Evolutionary conservation across 179 eudicot genomes (phyloP).

Genomic region (Camellia oleifera): DNA sequence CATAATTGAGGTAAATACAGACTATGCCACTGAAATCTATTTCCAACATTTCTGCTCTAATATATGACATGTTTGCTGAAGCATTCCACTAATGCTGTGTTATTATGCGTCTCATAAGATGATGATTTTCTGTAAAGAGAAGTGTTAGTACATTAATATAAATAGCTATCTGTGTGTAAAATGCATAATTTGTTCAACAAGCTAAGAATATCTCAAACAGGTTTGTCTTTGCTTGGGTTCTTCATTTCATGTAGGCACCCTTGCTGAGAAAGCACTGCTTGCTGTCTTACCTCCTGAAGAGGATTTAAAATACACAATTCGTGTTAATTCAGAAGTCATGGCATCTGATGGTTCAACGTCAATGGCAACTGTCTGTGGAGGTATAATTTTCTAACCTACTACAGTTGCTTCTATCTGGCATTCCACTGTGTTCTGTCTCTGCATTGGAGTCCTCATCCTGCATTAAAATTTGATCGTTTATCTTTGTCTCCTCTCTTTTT

Average conservation of each 20-base stretch:
- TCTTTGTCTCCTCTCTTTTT: too few relatives aligned
- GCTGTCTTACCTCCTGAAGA: slow-evolving; percentile 94
- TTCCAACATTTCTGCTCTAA: neutral
- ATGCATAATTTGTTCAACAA: neutral
- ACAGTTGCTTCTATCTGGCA: slow-evolving; percentile 2
- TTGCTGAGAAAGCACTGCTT: slow-evolving; percentile 97
- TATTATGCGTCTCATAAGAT: neutral
- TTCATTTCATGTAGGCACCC: slow-evolving; percentile 61
- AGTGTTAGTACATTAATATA: neutral
- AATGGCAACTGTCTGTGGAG: slow-evolving; percentile 99
- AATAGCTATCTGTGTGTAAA: neutral
- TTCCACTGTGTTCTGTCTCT: neutral
- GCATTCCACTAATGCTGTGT: neutral
- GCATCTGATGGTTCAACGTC: slow-evolving; percentile 99
- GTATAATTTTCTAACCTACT: slow-evolving; percentile 30
- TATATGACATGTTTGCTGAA: neutral
- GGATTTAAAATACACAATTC: slow-evolving; percentile 70
- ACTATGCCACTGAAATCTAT: neutral
- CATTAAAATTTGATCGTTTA: too few relatives aligned
- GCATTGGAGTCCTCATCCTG: neutral
- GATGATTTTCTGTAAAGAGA: neutral
- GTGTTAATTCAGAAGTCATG: slow-evolving; percentile 97
- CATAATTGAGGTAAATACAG: neutral
- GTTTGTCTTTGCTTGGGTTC: slow-evolving; percentile 2
- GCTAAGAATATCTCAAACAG: neutral